These are phyloP conservation scores for Uromyces viciae-fabae DNA, from an alignment of 1,284 basidiomycete genomes.

Conservation along the genomic window DNA sequence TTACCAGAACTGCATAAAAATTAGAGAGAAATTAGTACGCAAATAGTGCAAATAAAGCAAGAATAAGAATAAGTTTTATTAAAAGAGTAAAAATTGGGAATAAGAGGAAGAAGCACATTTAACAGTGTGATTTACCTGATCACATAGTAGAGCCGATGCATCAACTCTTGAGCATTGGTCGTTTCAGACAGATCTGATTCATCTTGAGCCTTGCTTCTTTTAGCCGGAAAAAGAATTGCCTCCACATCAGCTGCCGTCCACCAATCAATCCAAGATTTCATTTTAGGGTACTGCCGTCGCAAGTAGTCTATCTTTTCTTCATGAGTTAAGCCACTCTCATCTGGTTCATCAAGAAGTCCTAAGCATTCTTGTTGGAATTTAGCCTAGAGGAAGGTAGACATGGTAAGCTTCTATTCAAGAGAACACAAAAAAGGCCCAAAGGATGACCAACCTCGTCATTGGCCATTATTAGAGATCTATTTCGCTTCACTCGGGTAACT, in stretches of 20 bases:
- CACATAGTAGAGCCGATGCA: neutral
- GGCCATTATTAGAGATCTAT: neutral
- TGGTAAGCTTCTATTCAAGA: neutral
- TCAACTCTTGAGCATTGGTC: slow-evolving; percentile 13
- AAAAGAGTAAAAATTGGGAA: neutral
- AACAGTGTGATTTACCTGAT: neutral
- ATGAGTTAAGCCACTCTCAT: neutral
- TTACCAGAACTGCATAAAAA: neutral
- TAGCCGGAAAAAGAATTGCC: neutral
- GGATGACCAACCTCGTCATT: neutral
- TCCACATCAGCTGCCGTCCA: neutral
- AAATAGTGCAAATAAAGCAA: no score
- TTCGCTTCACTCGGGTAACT: slow-evolving; percentile 1
- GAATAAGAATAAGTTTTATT: no score
- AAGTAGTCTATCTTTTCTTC: neutral
- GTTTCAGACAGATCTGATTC: neutral
- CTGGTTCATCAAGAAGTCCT: neutral
- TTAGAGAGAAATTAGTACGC: neutral
- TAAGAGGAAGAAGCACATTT: neutral
- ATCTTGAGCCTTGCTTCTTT: neutral
- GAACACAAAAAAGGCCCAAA: neutral
- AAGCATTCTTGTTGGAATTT: neutral
- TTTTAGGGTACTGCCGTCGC: neutral
- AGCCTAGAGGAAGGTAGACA: neutral
- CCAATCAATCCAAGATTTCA: slow-evolving; percentile 1